Base-by-base conservation (phyloP, 371 early-diverging fungal genomes). In the Batkoa obscura region DNA sequence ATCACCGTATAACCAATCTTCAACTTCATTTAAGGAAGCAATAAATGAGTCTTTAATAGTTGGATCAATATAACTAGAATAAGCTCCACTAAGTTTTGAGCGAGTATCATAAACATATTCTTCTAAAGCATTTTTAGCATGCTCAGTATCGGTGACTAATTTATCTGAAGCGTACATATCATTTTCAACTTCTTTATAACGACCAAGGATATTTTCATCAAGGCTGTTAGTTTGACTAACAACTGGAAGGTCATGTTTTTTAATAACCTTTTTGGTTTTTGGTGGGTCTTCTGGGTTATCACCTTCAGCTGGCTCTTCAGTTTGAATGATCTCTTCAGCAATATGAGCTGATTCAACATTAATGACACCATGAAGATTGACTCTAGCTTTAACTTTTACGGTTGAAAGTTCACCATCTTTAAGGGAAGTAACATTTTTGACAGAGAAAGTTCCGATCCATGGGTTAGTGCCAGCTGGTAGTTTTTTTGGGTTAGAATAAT, bases 31-130 rank as follows among this genome's bases (percentile, higher is more conserved):
- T 57, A 94, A 73, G 38, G 77, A 72, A 45, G 63, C 58, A 59
- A 76, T 60, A 70, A 90, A 88, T 59, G 71, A 65, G 5, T 79
- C 76, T 71, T 83, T 79, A 68, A 79, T 75, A 13, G 65, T 58
- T 35, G 87, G 85, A 65, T 81, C 72, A 53, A 88, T 73, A 67
- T 72, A 94, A 5, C 79, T 82, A 55, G 72, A 60, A 72, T 81
- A 85, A 43, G 74, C 72, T 58, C 77, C 72, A 52, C 78, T 81
- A 56, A 93, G 68, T 83, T 93, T 90, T 68, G 74, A 73, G 59
- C 97, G 88, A 60, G 83, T 85, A n/a, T 94, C 90, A 70, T 97
- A 97, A 55, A 94, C 89, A 70, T 92, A 97, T 72, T 95, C 95
- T 70, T 97, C 97, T 55, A 97, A 80, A 34, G 86, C 76, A 76